phyloP scores from a whole-genome alignment of 306 rosid species.

The Trifolium fragiferum region DNA sequence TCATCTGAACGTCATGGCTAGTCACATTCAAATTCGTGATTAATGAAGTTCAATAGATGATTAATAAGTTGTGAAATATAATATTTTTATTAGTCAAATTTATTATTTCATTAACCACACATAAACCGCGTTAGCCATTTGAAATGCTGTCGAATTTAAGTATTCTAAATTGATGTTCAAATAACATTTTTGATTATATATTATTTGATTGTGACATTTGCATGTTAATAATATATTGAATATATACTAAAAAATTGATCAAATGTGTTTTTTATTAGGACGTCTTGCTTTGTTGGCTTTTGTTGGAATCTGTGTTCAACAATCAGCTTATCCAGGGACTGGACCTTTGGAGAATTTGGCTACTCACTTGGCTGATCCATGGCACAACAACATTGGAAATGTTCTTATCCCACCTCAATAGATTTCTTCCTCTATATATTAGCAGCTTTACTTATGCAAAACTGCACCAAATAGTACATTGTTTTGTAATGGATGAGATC shows the following conservation, averaged over 20 bases:
- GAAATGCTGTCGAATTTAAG: no score
- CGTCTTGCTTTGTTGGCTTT: constrained; percentile 94
- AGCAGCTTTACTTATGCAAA: constrained; percentile 54
- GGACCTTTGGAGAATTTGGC: constrained; percentile 99
- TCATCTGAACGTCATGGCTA: not conserved
- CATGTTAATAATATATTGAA: no score
- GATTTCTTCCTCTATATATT: constrained; percentile 36
- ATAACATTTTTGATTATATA: no score
- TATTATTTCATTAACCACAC: not conserved
- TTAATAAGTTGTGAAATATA: not conserved
- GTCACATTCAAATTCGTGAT: not conserved
- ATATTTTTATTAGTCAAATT: no score
- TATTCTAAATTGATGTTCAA: no score
- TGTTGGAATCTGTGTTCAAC: constrained; percentile 89
- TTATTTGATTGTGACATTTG: no score
- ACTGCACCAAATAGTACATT: constrained; percentile 54
- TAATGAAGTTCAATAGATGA: not conserved
- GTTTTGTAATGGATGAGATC: constrained; percentile 46
- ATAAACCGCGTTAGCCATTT: no score
- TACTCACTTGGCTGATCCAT: constrained; percentile 98
- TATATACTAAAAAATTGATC: no score
- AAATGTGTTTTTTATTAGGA: constrained; percentile 65
- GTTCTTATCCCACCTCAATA: constrained; percentile 65
- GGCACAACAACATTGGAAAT: constrained; percentile 99
- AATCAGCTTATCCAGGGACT: constrained; percentile 94